A percentile compares a stretch with the other conserved stretches of the same genome.
These are phyloP conservation scores for Termitomyces sp. DNA, from an alignment of 768 basidiomycete genomes.

Conservation along the genomic window DNA sequence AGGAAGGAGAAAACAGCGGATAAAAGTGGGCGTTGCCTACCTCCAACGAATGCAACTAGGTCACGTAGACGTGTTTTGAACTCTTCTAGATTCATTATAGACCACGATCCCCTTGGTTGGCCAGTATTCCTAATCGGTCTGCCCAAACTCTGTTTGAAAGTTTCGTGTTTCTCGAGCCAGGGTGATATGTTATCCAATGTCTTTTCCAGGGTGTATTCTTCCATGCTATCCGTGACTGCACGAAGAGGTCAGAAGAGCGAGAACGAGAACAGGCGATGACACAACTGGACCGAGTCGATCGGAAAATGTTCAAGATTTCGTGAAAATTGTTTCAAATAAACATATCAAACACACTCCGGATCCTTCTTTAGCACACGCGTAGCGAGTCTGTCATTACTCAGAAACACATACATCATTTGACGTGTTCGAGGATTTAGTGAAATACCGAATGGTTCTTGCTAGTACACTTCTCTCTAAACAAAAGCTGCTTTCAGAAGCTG, in stretches of 20 bases:
- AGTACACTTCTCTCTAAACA: neutral
- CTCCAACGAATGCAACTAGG: too few species aligned
- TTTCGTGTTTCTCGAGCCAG: neutral
- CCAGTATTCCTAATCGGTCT: neutral
- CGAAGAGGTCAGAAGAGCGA: neutral
- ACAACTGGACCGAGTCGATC: neutral
- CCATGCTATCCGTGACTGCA: neutral
- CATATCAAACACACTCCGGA: too few species aligned
- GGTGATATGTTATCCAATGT: neutral
- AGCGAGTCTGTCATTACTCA: too few species aligned
- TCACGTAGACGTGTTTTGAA: too few species aligned
- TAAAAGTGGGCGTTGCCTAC: too few species aligned
- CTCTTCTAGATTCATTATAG: neutral
- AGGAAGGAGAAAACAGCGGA: too few species aligned
- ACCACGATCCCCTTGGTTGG: neutral
- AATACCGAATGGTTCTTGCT: neutral
- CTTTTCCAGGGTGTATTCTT: neutral
- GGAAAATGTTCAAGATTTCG: neutral
- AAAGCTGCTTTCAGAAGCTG: conserved; percentile 1
- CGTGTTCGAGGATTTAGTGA: neutral
- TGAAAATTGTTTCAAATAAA: neutral
- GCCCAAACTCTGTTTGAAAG: neutral
- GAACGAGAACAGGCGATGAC: neutral
- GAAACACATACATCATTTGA: neutral
- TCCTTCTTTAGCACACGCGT: too few species aligned